These are phyloP conservation scores for Sphaerulina musiva DNA, from an alignment of 2,329 filamentous ascomycete genomes.

Conservation along the genomic window DNA sequence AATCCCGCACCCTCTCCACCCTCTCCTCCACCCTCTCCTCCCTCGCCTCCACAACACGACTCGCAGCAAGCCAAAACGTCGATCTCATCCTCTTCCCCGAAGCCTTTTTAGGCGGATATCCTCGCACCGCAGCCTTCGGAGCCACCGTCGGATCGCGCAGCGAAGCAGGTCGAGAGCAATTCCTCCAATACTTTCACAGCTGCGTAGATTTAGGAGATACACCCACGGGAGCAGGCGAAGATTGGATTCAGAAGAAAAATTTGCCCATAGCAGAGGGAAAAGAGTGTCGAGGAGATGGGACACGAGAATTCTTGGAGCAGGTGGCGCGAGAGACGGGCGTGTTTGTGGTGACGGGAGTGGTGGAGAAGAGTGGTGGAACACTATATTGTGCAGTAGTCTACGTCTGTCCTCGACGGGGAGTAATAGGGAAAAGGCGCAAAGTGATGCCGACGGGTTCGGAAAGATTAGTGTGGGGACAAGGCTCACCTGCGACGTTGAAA, in stretches of 20 bases:
- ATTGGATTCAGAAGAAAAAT: slow-evolving; percentile 58
- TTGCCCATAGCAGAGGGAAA: slow-evolving; percentile 46
- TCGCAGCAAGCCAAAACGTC: slow-evolving; percentile 54
- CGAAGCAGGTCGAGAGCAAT: slow-evolving; percentile 69
- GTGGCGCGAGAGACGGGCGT: slow-evolving; percentile 72
- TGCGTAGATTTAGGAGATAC: slow-evolving; percentile 83
- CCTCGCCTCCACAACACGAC: slow-evolving; percentile 56
- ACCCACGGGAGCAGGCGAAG: slow-evolving; percentile 59
- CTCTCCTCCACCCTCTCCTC: slow-evolving; percentile 57
- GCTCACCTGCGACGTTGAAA: slow-evolving; percentile 67
- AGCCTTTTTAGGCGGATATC: slow-evolving; percentile 87
- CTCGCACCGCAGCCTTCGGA: slow-evolving; percentile 72
- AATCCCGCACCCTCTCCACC: slow-evolving; percentile 43
- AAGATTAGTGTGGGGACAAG: slow-evolving; percentile 82
- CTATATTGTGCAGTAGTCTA: slow-evolving; percentile 80
- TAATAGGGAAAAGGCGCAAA: slow-evolving; percentile 80
- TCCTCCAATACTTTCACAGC: slow-evolving; percentile 67
- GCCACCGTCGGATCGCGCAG: slow-evolving; percentile 64
- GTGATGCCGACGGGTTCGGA: slow-evolving; percentile 87
- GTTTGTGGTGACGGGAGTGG: slow-evolving; percentile 71
- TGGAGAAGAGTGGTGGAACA: slow-evolving; percentile 74
- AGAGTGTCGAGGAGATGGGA: slow-evolving; percentile 61
- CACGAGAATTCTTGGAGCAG: slow-evolving; percentile 69
- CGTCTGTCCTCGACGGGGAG: slow-evolving; percentile 65
- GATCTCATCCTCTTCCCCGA: slow-evolving; percentile 83